These are phyloP conservation scores for Amphichorda felina DNA, from an alignment of 2,329 filamentous ascomycete species.

Conservation along the genomic window DNA sequence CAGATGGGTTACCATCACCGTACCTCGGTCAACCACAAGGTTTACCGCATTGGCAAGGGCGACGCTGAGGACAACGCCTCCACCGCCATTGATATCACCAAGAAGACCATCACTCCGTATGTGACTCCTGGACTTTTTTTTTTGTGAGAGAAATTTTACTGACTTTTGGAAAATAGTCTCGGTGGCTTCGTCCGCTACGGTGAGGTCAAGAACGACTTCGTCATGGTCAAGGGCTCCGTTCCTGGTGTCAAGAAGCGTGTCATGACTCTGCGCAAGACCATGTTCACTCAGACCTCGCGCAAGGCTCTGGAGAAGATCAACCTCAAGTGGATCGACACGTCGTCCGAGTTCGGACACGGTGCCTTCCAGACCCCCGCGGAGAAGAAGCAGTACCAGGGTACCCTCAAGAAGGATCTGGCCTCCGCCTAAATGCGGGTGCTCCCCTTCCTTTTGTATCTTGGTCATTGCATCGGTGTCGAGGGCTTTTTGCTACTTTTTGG, in stretches of 20 bases:
- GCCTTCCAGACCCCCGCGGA: constrained; percentile 97
- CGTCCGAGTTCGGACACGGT: constrained; percentile 99
- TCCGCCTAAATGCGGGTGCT: constrained; percentile 26
- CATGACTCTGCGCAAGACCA: constrained; percentile 97
- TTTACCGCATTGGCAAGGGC: constrained; percentile 96
- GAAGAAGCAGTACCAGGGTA: constrained; percentile 96
- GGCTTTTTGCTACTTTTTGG: constrained; percentile 21
- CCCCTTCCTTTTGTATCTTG: constrained; percentile 30
- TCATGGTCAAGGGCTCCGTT: constrained; percentile 95
- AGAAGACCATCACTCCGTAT: constrained; percentile 99
- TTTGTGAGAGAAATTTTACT: too few relatives aligned
- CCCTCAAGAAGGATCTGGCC: constrained; percentile 93
- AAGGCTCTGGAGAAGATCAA: constrained; percentile 97
- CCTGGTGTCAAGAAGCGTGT: constrained; percentile 99
- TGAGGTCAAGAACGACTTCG: constrained; percentile 98
- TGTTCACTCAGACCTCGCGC: constrained; percentile 94
- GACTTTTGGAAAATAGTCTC: constrained; percentile 49
- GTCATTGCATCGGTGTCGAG: constrained; percentile 44
- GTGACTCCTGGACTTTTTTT: constrained; percentile 28
- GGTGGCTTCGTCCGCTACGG: constrained; percentile 99
- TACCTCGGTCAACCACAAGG: constrained; percentile 99
- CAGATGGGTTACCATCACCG: constrained; percentile 99
- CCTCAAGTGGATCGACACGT: constrained; percentile 99
- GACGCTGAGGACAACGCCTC: constrained; percentile 84
- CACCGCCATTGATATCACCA: constrained; percentile 92